These are phyloP conservation scores for Trichoderma cornu-damae DNA, from an alignment of 2,329 filamentous ascomycete genomes.

Conservation along the genomic window DNA sequence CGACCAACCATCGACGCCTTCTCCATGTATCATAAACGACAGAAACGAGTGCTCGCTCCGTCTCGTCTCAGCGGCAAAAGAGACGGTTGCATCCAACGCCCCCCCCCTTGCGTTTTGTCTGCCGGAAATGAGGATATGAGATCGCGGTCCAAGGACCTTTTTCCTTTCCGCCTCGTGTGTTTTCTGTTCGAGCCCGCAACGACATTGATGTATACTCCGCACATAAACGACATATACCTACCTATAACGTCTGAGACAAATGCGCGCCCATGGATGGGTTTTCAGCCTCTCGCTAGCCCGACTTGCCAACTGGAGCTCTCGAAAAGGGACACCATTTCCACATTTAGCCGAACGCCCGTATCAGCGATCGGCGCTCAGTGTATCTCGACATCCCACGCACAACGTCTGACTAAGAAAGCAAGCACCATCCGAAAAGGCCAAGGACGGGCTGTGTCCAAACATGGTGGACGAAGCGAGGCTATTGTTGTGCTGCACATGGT, in stretches of 20 bases:
- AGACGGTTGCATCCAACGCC: constrained; percentile 5
- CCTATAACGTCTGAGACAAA: not conserved
- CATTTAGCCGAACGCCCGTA: constrained; percentile 15
- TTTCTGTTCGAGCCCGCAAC: not conserved
- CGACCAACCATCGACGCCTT: constrained; percentile 15
- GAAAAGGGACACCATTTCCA: constrained; percentile 8
- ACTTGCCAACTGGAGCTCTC: not conserved
- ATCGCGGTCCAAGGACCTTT: not conserved
- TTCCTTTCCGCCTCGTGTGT: too few relatives aligned
- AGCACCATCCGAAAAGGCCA: not conserved
- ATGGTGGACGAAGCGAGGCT: constrained; percentile 1
- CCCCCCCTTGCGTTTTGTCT: constrained; percentile 5
- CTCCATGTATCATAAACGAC: constrained; percentile 13
- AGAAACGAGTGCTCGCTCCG: constrained; percentile 6
- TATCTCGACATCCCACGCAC: not conserved
- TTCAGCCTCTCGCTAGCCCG: constrained; percentile 9
- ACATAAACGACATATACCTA: too few relatives aligned
- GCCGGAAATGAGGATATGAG: not conserved
- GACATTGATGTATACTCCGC: not conserved
- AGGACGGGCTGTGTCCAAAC: not conserved
- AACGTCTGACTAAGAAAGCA: constrained; percentile 16
- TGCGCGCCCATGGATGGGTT: not conserved
- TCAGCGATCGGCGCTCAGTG: constrained; percentile 5
- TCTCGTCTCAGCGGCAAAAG: constrained; percentile 13
- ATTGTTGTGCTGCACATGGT: not conserved